Evolutionary conservation across 1,139 yeast species (phyloP).

Genomic region (Pichia sp.): DNA sequence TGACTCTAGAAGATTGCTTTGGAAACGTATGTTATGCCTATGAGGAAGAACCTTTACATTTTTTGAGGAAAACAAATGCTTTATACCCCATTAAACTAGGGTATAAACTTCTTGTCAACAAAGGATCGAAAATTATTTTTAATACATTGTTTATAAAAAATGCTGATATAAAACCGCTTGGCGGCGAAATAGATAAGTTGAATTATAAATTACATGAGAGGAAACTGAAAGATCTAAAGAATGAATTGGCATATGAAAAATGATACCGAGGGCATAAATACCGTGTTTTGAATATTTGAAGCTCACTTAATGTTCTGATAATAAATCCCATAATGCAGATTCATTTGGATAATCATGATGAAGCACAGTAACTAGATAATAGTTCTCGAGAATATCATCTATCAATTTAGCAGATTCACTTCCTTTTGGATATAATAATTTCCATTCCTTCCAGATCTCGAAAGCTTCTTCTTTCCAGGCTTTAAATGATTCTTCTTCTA

Average conservation of each 20-base stretch:
- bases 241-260: conserved; percentile 17
- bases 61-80: conserved; percentile 12
- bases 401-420: conserved; percentile 53
- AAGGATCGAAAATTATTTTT: conserved; percentile 19
- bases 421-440: conserved; percentile 57
- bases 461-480: conserved; percentile 97
- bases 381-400: conserved; percentile 49
- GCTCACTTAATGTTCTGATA: conserved; percentile 27
- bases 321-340: conserved; percentile 67
- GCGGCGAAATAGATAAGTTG: conserved; percentile 29
- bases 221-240: conserved; percentile 22
- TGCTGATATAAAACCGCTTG: conserved; percentile 22
- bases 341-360: conserved; percentile 79
- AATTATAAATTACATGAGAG: conserved; percentile 23
- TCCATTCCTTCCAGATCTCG: conserved; percentile 89
- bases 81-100: conserved; percentile 29
- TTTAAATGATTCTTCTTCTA: conserved; percentile 78
- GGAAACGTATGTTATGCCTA: conserved; percentile 31
- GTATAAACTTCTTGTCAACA: conserved; percentile 26
- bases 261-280: background rate
- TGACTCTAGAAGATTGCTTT: conserved; percentile 30
- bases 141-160: conserved; percentile 18
- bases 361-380: conserved; percentile 72
- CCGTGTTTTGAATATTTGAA: background rate
- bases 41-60: conserved; percentile 27